Base-by-base conservation (phyloP, 2,329 filamentous ascomycete species). In the Aspergillus sp. region DNA sequence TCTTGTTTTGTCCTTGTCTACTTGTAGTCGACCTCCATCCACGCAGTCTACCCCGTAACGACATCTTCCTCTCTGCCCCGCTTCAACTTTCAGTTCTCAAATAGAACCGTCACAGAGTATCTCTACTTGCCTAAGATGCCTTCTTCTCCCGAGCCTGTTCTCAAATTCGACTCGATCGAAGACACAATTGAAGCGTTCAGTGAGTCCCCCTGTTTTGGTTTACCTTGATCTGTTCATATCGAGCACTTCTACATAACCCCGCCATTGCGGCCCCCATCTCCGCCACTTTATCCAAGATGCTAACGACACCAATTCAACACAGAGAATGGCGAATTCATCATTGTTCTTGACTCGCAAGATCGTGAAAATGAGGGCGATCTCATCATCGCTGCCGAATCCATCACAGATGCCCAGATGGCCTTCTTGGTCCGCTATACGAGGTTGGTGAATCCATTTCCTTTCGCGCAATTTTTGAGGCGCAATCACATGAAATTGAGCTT, bases 321-420 rank as follows among this genome's bases (percentile, higher is more conserved):
- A 88, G 84, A 76, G 60, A 80, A 83, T 68, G 90, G 89, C 68
- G 84, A 97, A 64, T 97, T 97, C 77, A 85, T 98, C 65, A 83
- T 98, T 49, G 91, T 96, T 32, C 88, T 98, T 61, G 93, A 98
- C 74, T 87, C 88, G 56, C 83, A 89, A 52, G 81, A 84, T 50
- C 90, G 93, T 68, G 93, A 98, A 70, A 98, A 98, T 68, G 93
- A 98, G 78, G 93, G 90, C 68, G 93, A 98, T 72, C 81, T 98
- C 39, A 96, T 97, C 69, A 94, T 97, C 62, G 88, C 93, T 54
- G 91, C 90, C 50, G 75, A 89, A 54, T 79, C 86, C 59, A 73
- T 96, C 52, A 95, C 91, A 7, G 78, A 90, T 26, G 79, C 87
- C 53, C 91, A 97, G 71, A 94, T 95, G 83, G 88, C 90, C 59